A percentile compares a stretch with the other conserved stretches of the same genome.
phyloP scores from a whole-genome alignment of 2,329 filamentous ascomycete species.

The Arthrobotrys megalospora region DNA sequence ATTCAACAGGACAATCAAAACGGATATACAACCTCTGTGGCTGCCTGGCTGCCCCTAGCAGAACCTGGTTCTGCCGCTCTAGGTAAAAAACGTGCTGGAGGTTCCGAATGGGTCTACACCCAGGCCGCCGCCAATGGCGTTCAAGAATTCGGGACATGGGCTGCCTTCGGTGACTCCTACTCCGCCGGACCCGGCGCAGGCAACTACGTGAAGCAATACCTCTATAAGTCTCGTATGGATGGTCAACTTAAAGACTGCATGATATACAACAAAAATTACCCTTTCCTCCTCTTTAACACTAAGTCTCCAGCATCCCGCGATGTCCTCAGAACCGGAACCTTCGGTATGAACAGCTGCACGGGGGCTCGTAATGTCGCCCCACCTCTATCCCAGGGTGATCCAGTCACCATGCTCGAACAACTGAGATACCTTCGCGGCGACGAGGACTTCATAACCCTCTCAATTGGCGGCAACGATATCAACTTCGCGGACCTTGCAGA shows the following conservation, averaged over 20 bases:
- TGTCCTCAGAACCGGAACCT: background rate
- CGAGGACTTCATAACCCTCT: conserved; percentile 44
- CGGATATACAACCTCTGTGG: conserved; percentile 28
- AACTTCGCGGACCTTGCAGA: conserved; percentile 16
- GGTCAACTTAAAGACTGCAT: conserved; percentile 22
- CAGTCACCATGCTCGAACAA: conserved; percentile 18
- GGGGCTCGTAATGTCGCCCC: conserved; percentile 16
- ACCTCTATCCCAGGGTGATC: background rate
- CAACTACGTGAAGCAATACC: background rate
- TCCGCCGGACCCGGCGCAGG: conserved; percentile 30
- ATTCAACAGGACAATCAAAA: conserved; percentile 26
- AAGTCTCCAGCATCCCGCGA: background rate
- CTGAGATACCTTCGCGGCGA: conserved; percentile 11
- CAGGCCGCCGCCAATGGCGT: background rate
- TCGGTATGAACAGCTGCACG: conserved; percentile 24
- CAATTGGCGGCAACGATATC: conserved; percentile 36
- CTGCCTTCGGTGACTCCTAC: conserved; percentile 27
- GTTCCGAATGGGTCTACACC: conserved; percentile 2
- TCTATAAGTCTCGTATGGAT: conserved; percentile 7
- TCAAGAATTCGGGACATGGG: background rate
- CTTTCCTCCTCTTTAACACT: background rate
- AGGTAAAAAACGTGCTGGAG: conserved; percentile 8
- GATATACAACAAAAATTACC: conserved; percentile 25
- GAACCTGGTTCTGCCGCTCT: conserved; percentile 18
- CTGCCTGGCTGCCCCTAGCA: conserved; percentile 23